These are phyloP conservation scores for Poa pratensis DNA, from an alignment of 176 grass and related monocot species.

Conservation along the genomic window DNA sequence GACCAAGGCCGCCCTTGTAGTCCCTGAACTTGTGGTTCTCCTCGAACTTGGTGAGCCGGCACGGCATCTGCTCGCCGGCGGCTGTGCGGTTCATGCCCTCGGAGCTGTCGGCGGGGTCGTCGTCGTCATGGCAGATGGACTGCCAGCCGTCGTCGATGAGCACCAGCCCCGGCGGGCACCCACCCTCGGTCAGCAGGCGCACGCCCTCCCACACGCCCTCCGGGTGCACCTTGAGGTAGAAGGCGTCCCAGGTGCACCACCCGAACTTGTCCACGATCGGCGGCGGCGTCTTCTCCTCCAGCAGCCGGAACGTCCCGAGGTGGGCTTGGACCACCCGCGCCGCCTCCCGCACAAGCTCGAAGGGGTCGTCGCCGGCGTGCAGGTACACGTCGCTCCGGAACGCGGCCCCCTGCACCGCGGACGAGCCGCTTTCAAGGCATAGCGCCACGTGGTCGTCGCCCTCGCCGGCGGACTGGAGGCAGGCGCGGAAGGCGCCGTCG, in stretches of 20 bases:
- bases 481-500: slow-evolving; percentile 79
- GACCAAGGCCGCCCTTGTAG: slow-evolving; percentile 75
- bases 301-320: slow-evolving; percentile 74
- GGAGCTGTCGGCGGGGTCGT: slow-evolving; percentile 49
- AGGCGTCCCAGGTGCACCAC: slow-evolving; percentile 98
- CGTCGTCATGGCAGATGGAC: slow-evolving; percentile 87
- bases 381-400: slow-evolving; percentile 70
- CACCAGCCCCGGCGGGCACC: slow-evolving; percentile 84
- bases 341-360: slow-evolving; percentile 52
- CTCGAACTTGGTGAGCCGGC: slow-evolving; percentile 81
- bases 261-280: slow-evolving; percentile 92
- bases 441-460: slow-evolving; percentile 63
- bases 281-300: slow-evolving; percentile 89
- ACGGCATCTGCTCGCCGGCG: slow-evolving; percentile 97
- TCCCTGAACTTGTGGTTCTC: slow-evolving; percentile 94
- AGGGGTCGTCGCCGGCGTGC: slow-evolving; percentile 83
- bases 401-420: slow-evolving; percentile 30
- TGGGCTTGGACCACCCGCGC: slow-evolving; percentile 52
- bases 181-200: slow-evolving; percentile 69
- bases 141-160: slow-evolving; percentile 98
- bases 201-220: slow-evolving; percentile 83
- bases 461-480: slow-evolving; percentile 52
- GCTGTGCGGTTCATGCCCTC: slow-evolving; percentile 81
- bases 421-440: slow-evolving; percentile 81
- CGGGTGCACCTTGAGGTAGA: slow-evolving; percentile 88